These are phyloP conservation scores for Aspergillus fumigatus DNA, from an alignment of 2,329 filamentous ascomycete species.

Conservation along the genomic window DNA sequence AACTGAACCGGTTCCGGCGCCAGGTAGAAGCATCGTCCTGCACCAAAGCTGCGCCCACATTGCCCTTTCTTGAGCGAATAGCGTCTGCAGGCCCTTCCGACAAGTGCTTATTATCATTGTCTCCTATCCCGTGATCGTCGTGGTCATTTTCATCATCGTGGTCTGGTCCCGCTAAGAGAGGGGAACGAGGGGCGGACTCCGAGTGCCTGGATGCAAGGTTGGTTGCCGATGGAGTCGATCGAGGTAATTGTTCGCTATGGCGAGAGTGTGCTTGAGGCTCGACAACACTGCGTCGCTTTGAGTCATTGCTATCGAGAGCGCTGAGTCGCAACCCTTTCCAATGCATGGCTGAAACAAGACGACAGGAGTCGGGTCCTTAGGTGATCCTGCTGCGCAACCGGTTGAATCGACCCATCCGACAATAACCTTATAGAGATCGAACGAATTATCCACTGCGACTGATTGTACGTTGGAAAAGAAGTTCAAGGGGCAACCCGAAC, in stretches of 20 bases:
- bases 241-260: constrained; percentile 35
- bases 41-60: constrained; percentile 12
- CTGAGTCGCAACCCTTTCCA: constrained; percentile 37
- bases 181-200: constrained; percentile 31
- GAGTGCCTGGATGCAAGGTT: constrained; percentile 29
- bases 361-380: constrained; percentile 12
- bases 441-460: background rate
- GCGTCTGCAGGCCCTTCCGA: constrained; percentile 14
- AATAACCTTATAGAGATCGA: background rate
- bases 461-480: background rate
- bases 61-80: constrained; percentile 12
- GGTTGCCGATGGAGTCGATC: constrained; percentile 26
- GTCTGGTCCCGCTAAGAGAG: constrained; percentile 14
- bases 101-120: constrained; percentile 7
- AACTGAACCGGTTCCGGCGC: constrained; percentile 51
- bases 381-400: constrained; percentile 15
- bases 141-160: constrained; percentile 8
- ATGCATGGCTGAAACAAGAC: constrained; percentile 32
- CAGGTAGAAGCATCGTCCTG: constrained; percentile 20
- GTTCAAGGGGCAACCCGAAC: background rate
- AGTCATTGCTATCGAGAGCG: constrained; percentile 28
- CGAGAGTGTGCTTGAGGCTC: constrained; percentile 26
- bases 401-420: constrained; percentile 18
- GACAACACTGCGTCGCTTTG: constrained; percentile 32
- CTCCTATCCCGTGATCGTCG: constrained; percentile 1